phyloP scores from a whole-genome alignment of 192 early-diverging fungal genomes.

The Backusella tarrabulga region DNA sequence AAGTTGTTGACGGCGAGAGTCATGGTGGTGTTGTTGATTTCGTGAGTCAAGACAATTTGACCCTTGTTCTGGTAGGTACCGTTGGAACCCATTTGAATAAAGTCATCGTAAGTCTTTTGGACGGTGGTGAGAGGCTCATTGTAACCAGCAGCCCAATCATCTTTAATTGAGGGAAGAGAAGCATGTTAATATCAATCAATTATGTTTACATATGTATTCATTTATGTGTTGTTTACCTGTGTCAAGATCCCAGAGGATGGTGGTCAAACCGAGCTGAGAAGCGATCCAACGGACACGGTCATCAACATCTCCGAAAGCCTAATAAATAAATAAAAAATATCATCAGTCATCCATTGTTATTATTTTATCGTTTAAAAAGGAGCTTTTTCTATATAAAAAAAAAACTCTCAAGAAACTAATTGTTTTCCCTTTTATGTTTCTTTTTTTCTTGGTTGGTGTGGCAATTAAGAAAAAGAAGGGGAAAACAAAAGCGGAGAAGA shows the following conservation, averaged over 20 bases:
- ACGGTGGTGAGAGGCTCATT: conserved; percentile 16
- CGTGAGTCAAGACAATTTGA: conserved; percentile 38
- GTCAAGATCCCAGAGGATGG: conserved; percentile 56
- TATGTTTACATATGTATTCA: too few species aligned
- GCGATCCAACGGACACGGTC: conserved; percentile 52
- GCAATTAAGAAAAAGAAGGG: neutral
- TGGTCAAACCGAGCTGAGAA: conserved; percentile 46
- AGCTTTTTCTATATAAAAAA: neutral
- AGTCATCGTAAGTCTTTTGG: conserved; percentile 31
- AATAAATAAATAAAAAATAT: conserved; percentile 6
- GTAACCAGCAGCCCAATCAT: conserved; percentile 44
- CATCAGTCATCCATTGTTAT: neutral
- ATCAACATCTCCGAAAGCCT: conserved; percentile 47
- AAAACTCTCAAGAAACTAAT: neutral
- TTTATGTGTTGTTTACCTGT: conserved; percentile 8
- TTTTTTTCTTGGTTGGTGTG: neutral
- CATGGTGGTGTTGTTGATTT: conserved; percentile 40
- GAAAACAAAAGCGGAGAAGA: neutral
- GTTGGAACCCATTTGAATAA: conserved; percentile 28
- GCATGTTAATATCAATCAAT: too few species aligned
- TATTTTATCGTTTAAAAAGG: neutral
- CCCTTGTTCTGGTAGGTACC: conserved; percentile 28
- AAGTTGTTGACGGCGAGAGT: conserved; percentile 24
- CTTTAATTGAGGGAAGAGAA: neutral
- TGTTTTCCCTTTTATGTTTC: neutral